Base-by-base conservation (phyloP, 2,329 filamentous ascomycete genomes). In the Cytospora paraplurivora region DNA sequence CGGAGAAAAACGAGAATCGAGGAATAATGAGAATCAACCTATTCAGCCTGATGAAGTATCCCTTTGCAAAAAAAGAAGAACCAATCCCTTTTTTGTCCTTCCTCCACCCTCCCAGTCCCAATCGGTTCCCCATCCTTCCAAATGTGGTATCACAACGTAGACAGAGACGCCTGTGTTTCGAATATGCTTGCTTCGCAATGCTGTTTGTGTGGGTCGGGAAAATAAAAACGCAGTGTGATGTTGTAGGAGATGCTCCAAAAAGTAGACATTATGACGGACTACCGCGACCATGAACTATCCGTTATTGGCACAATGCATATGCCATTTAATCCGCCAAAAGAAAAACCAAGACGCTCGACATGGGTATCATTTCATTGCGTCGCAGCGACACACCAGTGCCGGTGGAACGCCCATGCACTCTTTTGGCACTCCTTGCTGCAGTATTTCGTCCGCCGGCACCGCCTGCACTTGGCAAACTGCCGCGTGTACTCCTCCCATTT, bases 371-470 rank as follows among this genome's bases (percentile, higher is more conserved):
- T 76, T 75, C 27, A 85, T 77, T 83, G 81, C 38, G 83, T 79
- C 56, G 91, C 91, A 65, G 89, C 88, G 64, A 95, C 89, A 75
- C 95, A 99, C 95, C 95, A 99, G 78, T 98, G 96, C 66, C 95
- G 88, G 75, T 99, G 95, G 77, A 93, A 98, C 34, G 95, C 93
- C 95, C 95, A 99, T 11, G 95, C 96, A 71, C 92, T 96, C 82
- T 98, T 98, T 79, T 99, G 95, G 78, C 95, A 99, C 77, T 99
- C 95, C 78, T 99, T 99, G 85, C 93, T 97, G 87, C 95, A 99
- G 80, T 97, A 97, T 77, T 99, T 99, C 67, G 95, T 99, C 68
- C 95, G 88, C 70, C 95, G 88, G 79, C 95, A 99, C 68, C 95
- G 89, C 69, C 95, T 89, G 79, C 95, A 99, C 79, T 99, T 99